Conservation (phyloP, 257 asterid genomes). For the Salvia miltiorrhiza region DNA sequence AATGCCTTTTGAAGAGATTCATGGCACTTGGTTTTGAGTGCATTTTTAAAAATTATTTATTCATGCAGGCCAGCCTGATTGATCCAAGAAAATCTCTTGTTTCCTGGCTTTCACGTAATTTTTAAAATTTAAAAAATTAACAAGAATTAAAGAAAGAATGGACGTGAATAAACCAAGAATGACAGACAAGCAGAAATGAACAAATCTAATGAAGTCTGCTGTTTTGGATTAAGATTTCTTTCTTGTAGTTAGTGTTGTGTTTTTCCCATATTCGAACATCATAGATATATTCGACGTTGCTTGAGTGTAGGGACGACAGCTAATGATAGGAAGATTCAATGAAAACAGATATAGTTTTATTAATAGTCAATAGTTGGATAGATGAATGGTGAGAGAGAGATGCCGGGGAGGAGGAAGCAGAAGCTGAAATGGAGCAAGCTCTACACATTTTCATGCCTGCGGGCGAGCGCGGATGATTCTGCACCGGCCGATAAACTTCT, state of each 20-base stretch:
- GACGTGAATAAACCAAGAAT: constrained; percentile 19
- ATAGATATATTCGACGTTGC: constrained; percentile 13
- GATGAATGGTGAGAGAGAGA: constrained; percentile 3
- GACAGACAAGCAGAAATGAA: constrained; percentile 29
- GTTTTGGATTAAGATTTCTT: background rate
- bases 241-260: background rate
- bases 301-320: constrained; percentile 23
- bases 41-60: background rate
- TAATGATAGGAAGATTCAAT: constrained; percentile 13
- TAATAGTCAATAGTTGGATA: background rate
- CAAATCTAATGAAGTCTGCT: constrained; percentile 14
- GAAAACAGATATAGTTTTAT: background rate
- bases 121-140: background rate
- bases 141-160: background rate
- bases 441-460: constrained; percentile 51
- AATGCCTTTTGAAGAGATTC: constrained; percentile 30
- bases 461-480: constrained; percentile 26
- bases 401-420: constrained; percentile 25
- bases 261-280: background rate
- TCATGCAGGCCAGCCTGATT: constrained; percentile 38
- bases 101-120: constrained; percentile 10
- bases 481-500: constrained; percentile 22
- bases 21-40: constrained; percentile 33
- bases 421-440: constrained; percentile 57
- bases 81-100: constrained; percentile 37